Percentiles rank a stretch among this genome's conserved stretches.
Evolutionary conservation across 352 stramenopile species (phyloP).

Genomic region (Phytophthora citrophthora): DNA sequence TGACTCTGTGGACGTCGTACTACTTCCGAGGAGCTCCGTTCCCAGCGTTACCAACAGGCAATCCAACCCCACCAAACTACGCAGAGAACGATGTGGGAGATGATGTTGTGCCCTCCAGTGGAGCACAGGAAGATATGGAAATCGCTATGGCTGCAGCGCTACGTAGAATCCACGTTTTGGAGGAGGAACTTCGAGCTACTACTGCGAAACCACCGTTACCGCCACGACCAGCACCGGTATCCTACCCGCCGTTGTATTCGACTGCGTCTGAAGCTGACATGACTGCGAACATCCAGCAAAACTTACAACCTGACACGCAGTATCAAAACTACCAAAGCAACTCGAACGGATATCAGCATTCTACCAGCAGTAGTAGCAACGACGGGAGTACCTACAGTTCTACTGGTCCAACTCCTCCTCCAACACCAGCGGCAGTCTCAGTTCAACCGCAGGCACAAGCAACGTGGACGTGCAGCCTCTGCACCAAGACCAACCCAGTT

Average conservation of each 20-base stretch:
- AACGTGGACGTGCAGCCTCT: slow-evolving; percentile 76
- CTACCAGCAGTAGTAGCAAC: slow-evolving; percentile 19
- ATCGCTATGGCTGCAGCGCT: slow-evolving; percentile 61
- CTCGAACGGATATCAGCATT: slow-evolving; percentile 25
- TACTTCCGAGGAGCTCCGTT: slow-evolving; percentile 75
- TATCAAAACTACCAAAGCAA: slow-evolving; percentile 19
- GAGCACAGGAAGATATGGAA: slow-evolving; percentile 59
- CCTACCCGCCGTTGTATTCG: slow-evolving; percentile 41
- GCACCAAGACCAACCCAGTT: slow-evolving; percentile 66
- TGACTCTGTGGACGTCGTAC: slow-evolving; percentile 83
- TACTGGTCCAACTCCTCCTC: slow-evolving; percentile 1
- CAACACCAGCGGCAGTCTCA: not conserved
- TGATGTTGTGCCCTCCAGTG: slow-evolving; percentile 18
- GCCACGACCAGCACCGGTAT: slow-evolving; percentile 23
- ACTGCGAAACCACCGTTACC: slow-evolving; percentile 19
- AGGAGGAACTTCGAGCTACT: slow-evolving; percentile 52
- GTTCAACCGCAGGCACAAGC: slow-evolving; percentile 2
- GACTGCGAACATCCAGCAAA: slow-evolving; percentile 15
- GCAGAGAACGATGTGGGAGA: slow-evolving; percentile 22
- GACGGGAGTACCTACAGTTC: slow-evolving; percentile 5
- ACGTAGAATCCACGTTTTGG: slow-evolving; percentile 54
- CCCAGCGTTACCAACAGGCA: slow-evolving; percentile 43
- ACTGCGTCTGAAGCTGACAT: slow-evolving; percentile 21
- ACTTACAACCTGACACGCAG: slow-evolving; percentile 1
- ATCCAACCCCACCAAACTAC: slow-evolving; percentile 57